Base-by-base conservation (phyloP, 768 basidiomycete genomes). In the Rhizopogon sp. region DNA sequence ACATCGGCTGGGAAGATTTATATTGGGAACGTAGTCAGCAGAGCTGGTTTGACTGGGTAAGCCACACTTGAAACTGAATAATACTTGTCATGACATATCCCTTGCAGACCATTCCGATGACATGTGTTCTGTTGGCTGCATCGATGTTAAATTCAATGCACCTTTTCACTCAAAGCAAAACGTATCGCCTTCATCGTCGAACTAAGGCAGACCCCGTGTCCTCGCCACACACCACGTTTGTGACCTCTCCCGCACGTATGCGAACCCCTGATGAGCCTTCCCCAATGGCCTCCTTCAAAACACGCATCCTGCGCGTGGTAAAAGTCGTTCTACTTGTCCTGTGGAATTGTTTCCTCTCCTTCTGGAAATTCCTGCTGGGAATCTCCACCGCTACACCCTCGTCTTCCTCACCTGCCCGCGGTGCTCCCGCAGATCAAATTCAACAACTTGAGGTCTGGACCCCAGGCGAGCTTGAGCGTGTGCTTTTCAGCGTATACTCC, bases 1-100 rank as follows among this genome's bases (percentile, higher is more conserved):
- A 91, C 58, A 62, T 85, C 17, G 85, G 83, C 3, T 91, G 88
- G 88, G 88, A 90, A 62, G 84, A 87, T 64, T 81, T 90, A 72
- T 85, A 87, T 56, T 77, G 78, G 54, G 87, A 87, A 64, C 81
- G 77, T 51, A 81, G 78, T 62, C 79, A 79, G 25, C 72, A 76
- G 17, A 74, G 83, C 3, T 89, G 88, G 88, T 85, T 90, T 56
- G 85, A 89, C 70, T 93, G 90, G 90, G 90, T 90, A 52, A 59
- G 78, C 66, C 22, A 11, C 11, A 39, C 8, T 41, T 14, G 37
- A 35, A n/a, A 25, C 14, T n/a, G 22, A 11, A 43, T 43, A 25
- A 47, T 17, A 2, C 33, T 28, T 25, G 43, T 9, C 43, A 59
- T 62, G 50, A 59, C 46, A 54, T 47, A 57, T 55, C 14, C 37